phyloP scores from a whole-genome alignment of 768 basidiomycete genomes.

The Hypsizygus marmoreus region DNA sequence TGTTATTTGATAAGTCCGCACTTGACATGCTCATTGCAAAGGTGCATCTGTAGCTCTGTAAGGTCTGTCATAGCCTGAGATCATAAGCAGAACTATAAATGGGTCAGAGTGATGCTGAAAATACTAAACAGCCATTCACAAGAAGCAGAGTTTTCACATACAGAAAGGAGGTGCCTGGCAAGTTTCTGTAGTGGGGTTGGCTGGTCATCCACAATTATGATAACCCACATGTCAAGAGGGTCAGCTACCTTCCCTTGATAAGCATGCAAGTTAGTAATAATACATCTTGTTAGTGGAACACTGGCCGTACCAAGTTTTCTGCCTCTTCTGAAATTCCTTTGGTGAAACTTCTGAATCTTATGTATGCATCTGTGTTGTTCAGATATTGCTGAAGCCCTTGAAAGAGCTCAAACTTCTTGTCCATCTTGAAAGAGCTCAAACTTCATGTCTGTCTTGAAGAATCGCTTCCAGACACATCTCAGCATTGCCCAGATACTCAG shows the following conservation, averaged over 20 bases:
- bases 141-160: conserved; percentile 25
- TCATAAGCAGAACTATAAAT: conserved; percentile 13
- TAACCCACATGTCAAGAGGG: conserved; percentile 10
- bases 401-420: too few relatives aligned
- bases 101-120: conserved; percentile 20
- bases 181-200: conserved; percentile 15
- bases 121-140: conserved; percentile 13
- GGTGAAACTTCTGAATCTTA: too few relatives aligned
- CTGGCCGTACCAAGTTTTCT: too few relatives aligned
- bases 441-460: too few relatives aligned
- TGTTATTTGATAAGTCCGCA: neutral
- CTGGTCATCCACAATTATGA: neutral
- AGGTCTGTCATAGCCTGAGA: conserved; percentile 19
- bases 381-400: too few relatives aligned
- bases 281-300: too few relatives aligned
- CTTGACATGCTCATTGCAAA: conserved; percentile 24
- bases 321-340: too few relatives aligned
- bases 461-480: conserved; percentile 16
- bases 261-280: too few relatives aligned
- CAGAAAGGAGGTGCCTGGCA: conserved; percentile 20
- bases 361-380: too few relatives aligned
- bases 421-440: too few relatives aligned
- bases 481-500: conserved; percentile 11
- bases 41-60: conserved; percentile 29
- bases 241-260: conserved; percentile 7